Evolutionary conservation across 2,329 filamentous ascomycete genomes (phyloP).

Genomic region (Sphaerostilbella broomeana): DNA sequence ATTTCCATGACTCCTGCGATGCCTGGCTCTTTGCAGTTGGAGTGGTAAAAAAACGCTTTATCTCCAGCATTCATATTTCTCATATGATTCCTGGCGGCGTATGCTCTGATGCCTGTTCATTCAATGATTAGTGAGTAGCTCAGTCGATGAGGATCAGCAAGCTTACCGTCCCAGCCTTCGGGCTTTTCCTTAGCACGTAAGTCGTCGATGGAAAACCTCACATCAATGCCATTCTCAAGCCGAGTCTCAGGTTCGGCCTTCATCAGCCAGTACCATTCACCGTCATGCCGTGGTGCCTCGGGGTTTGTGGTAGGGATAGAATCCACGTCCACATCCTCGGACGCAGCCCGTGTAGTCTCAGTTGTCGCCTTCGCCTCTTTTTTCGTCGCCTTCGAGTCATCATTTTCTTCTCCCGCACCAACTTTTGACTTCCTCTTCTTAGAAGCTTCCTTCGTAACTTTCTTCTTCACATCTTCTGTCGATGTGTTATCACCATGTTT

Average conservation of each 20-base stretch:
- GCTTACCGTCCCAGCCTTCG: slow-evolving; percentile 85
- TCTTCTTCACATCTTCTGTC: slow-evolving; percentile 3
- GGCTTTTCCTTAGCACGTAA: slow-evolving; percentile 64
- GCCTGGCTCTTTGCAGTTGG: slow-evolving; percentile 82
- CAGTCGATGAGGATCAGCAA: not conserved
- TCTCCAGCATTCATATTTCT: slow-evolving; percentile 87
- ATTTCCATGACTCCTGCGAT: slow-evolving; percentile 88
- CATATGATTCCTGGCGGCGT: slow-evolving; percentile 77
- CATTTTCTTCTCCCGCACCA: not conserved
- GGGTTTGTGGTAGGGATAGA: slow-evolving; percentile 32
- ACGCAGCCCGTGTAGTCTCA: slow-evolving; percentile 13
- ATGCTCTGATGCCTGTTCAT: slow-evolving; percentile 40
- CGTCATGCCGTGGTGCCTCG: slow-evolving; percentile 33
- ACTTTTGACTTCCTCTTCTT: slow-evolving; percentile 1
- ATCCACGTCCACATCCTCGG: slow-evolving; percentile 26
- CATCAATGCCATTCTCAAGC: slow-evolving; percentile 78
- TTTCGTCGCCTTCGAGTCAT: not conserved
- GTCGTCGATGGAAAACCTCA: slow-evolving; percentile 93
- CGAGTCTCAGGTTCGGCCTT: slow-evolving; percentile 86
- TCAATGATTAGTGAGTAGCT: not conserved
- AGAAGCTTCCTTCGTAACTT: not conserved
- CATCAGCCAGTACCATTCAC: slow-evolving; percentile 65
- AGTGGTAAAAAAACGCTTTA: slow-evolving; percentile 94
- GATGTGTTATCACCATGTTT: not conserved
- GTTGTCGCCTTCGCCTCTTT: not conserved